Percentiles rank a stretch among this genome's conserved stretches.
phyloP scores from a whole-genome alignment of 139 green algal species.

The Chlamydomonas sp. region DNA sequence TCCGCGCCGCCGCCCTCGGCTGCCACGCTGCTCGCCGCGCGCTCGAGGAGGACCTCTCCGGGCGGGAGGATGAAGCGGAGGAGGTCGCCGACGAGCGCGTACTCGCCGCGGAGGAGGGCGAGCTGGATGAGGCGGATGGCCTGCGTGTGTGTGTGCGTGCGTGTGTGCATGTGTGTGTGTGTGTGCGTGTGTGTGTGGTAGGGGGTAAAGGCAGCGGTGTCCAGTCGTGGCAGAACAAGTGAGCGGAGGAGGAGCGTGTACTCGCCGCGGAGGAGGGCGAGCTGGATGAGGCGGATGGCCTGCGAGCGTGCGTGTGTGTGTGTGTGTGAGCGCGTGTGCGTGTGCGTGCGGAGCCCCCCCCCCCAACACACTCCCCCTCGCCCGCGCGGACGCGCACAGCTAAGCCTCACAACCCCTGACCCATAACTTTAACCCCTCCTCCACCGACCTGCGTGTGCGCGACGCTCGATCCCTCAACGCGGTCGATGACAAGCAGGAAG shows the following conservation, averaged over 20 bases:
- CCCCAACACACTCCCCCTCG: too few relatives aligned
- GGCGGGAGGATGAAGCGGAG: constrained; percentile 71
- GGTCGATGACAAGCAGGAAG: too few relatives aligned
- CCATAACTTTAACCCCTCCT: too few relatives aligned
- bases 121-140: constrained; percentile 57
- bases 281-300: constrained; percentile 56
- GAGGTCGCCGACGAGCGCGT: constrained; percentile 66
- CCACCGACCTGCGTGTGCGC: too few relatives aligned
- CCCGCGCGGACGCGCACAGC: too few relatives aligned
- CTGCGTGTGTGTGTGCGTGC: constrained; percentile 34
- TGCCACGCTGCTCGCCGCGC: background rate
- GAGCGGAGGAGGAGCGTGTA: constrained; percentile 63
- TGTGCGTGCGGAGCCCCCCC: background rate
- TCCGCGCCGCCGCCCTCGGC: background rate
- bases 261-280: constrained; percentile 42
- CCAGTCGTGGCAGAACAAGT: background rate
- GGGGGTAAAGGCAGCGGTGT: background rate
- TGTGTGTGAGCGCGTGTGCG: background rate
- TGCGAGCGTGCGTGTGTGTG: constrained; percentile 33
- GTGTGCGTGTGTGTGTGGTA: background rate
- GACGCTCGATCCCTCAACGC: constrained; percentile 12
- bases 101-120: constrained; percentile 47
- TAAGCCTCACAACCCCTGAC: too few relatives aligned
- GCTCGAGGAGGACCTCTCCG: constrained; percentile 19
- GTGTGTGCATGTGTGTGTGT: background rate